phyloP scores from a whole-genome alignment of 805 yeast genomes.

The Saccharomycopsis selenospora region DNA sequence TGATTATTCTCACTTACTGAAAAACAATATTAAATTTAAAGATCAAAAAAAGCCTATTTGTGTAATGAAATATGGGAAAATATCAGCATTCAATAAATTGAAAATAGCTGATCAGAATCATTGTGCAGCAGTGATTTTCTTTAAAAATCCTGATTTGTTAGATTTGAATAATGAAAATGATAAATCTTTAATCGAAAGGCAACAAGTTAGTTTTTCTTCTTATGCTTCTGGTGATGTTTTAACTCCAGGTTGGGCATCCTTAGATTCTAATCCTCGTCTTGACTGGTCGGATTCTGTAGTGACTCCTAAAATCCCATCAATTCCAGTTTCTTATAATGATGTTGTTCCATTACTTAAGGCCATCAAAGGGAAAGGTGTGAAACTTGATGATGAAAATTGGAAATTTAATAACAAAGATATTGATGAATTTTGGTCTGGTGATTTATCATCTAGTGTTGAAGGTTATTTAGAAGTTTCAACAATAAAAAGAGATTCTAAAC shows the following conservation, averaged over 20 bases:
- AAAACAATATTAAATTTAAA: conserved; percentile 33
- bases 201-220: conserved; percentile 51
- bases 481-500: conserved; percentile 47
- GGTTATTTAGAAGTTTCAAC: conserved; percentile 33
- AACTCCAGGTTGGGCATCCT: conserved; percentile 67
- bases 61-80: conserved; percentile 50
- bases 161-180: conserved; percentile 27
- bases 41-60: conserved; percentile 40
- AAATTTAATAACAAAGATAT: conserved; percentile 24
- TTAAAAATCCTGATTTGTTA: conserved; percentile 36
- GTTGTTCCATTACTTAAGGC: conserved; percentile 39
- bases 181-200: conserved; percentile 29
- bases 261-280: conserved; percentile 33
- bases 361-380: conserved; percentile 34
- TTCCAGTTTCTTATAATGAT: conserved; percentile 73
- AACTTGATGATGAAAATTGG: conserved; percentile 27
- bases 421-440: conserved; percentile 31
- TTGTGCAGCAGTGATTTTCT: conserved; percentile 61
- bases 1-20: conserved; percentile 42
- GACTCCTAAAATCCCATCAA: conserved; percentile 65
- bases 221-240: conserved; percentile 70
- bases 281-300: conserved; percentile 41
- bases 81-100: conserved; percentile 46
- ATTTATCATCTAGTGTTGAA: not conserved
- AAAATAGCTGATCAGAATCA: conserved; percentile 48